Conservation (phyloP, 2,329 filamentous ascomycete species). For the Verticillium dahliae region DNA sequence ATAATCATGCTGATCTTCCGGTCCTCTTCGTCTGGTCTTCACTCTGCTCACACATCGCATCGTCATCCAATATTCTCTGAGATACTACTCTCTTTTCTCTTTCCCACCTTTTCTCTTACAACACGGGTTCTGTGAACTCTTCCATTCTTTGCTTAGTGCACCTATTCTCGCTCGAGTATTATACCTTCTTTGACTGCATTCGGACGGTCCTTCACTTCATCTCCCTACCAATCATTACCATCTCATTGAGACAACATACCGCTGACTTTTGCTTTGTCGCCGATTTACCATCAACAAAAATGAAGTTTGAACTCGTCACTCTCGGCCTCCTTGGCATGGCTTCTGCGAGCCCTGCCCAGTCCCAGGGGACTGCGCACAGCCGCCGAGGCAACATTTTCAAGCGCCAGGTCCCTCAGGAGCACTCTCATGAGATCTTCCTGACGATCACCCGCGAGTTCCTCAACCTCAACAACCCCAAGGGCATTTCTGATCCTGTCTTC, state of each 20-base stretch:
- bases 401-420: conserved; percentile 43
- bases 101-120: conserved; percentile 2
- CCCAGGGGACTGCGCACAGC: not conserved
- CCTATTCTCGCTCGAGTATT: not conserved
- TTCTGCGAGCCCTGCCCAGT: conserved; percentile 2
- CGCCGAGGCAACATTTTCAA: conserved; percentile 13
- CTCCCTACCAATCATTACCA: not conserved
- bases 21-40: not conserved
- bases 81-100: not conserved
- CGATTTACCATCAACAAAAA: conserved; percentile 2
- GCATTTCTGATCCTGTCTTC: conserved; percentile 42
- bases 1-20: not conserved
- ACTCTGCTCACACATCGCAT: not conserved
- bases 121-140: conserved; percentile 13
- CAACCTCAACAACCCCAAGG: conserved; percentile 37
- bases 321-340: conserved; percentile 5
- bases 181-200: not conserved
- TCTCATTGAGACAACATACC: not conserved
- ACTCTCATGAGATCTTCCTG: conserved; percentile 41
- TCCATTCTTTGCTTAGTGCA: conserved; percentile 12
- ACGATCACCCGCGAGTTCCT: conserved; percentile 32
- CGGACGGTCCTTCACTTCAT: not conserved
- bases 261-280: not conserved
- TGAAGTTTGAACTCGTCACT: conserved; percentile 12
- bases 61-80: not conserved